A percentile compares a stretch with the other conserved stretches of the same genome.
Evolutionary conservation across 148 eudicot genomes (phyloP).

Genomic region (Salicornia ramosissima): DNA sequence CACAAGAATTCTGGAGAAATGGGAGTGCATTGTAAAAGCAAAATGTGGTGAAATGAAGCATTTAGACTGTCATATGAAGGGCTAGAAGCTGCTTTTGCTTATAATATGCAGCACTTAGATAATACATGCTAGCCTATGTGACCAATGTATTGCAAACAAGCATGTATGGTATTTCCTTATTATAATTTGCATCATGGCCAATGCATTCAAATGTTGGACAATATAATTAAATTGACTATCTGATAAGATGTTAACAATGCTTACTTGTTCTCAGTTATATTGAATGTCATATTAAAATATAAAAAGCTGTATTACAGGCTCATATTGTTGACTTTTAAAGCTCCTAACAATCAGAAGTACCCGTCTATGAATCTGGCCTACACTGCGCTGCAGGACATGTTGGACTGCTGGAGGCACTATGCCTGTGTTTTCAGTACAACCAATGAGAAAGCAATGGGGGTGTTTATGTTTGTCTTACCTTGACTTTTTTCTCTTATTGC

Average conservation of each 20-base stretch:
- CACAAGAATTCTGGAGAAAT: background rate
- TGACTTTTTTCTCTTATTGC: background rate
- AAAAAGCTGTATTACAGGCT: slow-evolving; percentile 51
- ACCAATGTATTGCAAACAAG: background rate
- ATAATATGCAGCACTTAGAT: background rate
- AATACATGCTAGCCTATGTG: background rate
- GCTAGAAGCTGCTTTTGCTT: background rate
- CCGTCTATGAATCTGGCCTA: slow-evolving; percentile 96
- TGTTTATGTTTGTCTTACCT: slow-evolving; percentile 48
- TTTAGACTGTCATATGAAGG: background rate
- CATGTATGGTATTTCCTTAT: background rate
- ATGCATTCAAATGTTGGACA: background rate
- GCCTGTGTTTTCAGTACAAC: slow-evolving; percentile 96
- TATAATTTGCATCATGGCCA: background rate
- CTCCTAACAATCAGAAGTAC: slow-evolving; percentile 89
- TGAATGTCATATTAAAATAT: slow-evolving; percentile 5
- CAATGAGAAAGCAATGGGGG: slow-evolving; percentile 92
- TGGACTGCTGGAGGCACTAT: slow-evolving; percentile 98
- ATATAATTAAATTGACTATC: background rate
- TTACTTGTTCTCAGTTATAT: slow-evolving; percentile 3
- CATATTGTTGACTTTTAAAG: slow-evolving; percentile 80
- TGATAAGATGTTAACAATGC: slow-evolving; percentile 2
- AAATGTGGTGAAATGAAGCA: background rate
- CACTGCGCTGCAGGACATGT: slow-evolving; percentile 89
- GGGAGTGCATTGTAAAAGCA: background rate